A percentile compares a stretch with the other conserved stretches of the same genome.
These are phyloP conservation scores for Alloascoidea africana DNA, from an alignment of 805 yeast species.

Conservation along the genomic window DNA sequence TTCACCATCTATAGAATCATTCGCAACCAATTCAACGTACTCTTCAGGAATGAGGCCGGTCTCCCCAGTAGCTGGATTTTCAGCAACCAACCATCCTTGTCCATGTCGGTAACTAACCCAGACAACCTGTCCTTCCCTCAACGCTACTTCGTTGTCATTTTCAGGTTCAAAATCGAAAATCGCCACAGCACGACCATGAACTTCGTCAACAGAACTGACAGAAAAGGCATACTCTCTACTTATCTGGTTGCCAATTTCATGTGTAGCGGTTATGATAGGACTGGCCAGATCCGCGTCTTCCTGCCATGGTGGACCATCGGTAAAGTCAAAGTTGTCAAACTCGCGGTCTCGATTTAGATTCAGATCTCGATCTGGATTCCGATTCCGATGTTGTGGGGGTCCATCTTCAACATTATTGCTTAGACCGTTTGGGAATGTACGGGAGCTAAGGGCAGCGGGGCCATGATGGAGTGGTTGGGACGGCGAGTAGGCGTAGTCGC, in stretches of 20 bases:
- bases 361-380: constrained; percentile 15
- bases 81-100: constrained; percentile 96
- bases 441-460: too few species aligned
- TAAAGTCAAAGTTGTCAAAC: constrained; percentile 12
- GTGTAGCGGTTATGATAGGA: constrained; percentile 12
- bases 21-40: constrained; percentile 52
- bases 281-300: constrained; percentile 18
- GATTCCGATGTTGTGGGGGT: too few species aligned
- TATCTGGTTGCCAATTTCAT: constrained; percentile 10
- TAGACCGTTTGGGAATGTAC: too few species aligned
- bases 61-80: constrained; percentile 55
- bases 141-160: constrained; percentile 78
- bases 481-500: constrained; percentile 71
- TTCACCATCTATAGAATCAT: too few species aligned
- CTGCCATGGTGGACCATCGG: constrained; percentile 20
- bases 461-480: constrained; percentile 64
- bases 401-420: constrained; percentile 8
- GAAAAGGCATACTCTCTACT: constrained; percentile 12
- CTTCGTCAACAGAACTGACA: constrained; percentile 20
- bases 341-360: too few species aligned
- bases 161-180: constrained; percentile 84
- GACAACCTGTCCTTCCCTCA: constrained; percentile 68
- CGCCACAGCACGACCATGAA: constrained; percentile 61
- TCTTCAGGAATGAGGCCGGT: constrained; percentile 94
- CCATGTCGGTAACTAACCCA: constrained; percentile 88